Base-by-base conservation (phyloP, 2,329 filamentous ascomycete genomes). In the Xylaria sp. region DNA sequence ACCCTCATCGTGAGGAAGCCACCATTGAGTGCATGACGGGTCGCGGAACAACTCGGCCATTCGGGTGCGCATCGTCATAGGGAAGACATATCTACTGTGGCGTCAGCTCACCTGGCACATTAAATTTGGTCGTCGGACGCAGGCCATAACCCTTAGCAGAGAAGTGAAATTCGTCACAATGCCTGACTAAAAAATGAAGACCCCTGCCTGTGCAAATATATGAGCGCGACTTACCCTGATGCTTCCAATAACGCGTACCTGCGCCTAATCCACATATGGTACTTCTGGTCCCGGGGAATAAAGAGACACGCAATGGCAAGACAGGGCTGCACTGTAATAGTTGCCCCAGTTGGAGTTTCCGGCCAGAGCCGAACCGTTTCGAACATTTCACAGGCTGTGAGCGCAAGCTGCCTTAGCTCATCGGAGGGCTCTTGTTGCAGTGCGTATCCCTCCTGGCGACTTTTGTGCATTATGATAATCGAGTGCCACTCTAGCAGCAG, bases 1-100 rank as follows among this genome's bases (percentile, higher is more conserved):
- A 1, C 86, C 87, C 78, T 94, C 90, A 64, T 92, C 86, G 73
- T 95, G 85, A 2, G 93, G 91, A 2, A 97, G 84, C 95, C 95
- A 99, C 92, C 93, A 97, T 59, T 89, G 83, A 44, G 86, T 85
- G 54, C 93, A 87, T 19, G 88, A 87, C 13, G 86, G 83, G 43
- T 91, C 85, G 62, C 85, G 81, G 82, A 95, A 97, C 23, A 92
- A 75, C 47, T 90, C 84, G 31, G 90, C 87, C 84, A 98, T 90
- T 67, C 89, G 88, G 31, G 79, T 81, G 60, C 94, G 89, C 69
- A 94, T 88, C 11, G 86, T 85, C 29, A 86, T 80, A 1, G 93
- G 90, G 68, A 92, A 93, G 23, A 97, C 90, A 73, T 96, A 97
- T 38, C 94, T 97, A 58, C 53, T 29, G 58, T 54, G 23, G 44